Conservation (phyloP, 2,329 filamentous ascomycete species). For the Triangularia setosa region DNA sequence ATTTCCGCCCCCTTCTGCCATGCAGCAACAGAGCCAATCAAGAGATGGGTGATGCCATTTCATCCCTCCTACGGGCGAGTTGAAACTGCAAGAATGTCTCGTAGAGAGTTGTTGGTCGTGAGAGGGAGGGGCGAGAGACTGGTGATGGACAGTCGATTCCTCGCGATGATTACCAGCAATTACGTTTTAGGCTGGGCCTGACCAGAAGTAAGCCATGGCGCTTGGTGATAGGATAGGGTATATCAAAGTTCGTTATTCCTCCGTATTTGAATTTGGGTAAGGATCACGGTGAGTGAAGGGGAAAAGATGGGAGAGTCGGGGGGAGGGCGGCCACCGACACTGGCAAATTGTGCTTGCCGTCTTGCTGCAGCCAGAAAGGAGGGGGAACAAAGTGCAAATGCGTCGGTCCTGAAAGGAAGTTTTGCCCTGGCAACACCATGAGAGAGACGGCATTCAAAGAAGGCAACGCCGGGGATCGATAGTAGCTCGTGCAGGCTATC, state of each 20-base stretch:
- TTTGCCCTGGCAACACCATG: neutral
- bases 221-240: neutral
- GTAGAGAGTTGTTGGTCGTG: constrained; percentile 12
- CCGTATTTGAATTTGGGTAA: neutral
- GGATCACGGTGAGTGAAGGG: neutral
- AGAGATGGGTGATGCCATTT: constrained; percentile 10
- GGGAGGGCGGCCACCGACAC: neutral
- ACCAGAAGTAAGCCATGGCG: neutral
- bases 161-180: neutral
- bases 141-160: neutral
- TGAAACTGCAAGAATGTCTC: constrained; percentile 22
- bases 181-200: neutral
- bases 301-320: neutral
- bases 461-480: constrained; percentile 3
- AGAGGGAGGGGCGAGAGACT: constrained; percentile 3
- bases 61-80: constrained; percentile 17
- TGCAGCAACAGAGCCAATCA: constrained; percentile 25
- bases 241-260: neutral
- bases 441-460: neutral
- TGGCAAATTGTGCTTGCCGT: constrained; percentile 5
- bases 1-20: constrained; percentile 22
- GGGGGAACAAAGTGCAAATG: neutral
- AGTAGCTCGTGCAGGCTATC: constrained; percentile 7
- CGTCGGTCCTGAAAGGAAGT: neutral
- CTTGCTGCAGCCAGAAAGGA: constrained; percentile 3